These are phyloP conservation scores for Solanum commersonii DNA, from an alignment of 257 asterid species.

Conservation along the genomic window DNA sequence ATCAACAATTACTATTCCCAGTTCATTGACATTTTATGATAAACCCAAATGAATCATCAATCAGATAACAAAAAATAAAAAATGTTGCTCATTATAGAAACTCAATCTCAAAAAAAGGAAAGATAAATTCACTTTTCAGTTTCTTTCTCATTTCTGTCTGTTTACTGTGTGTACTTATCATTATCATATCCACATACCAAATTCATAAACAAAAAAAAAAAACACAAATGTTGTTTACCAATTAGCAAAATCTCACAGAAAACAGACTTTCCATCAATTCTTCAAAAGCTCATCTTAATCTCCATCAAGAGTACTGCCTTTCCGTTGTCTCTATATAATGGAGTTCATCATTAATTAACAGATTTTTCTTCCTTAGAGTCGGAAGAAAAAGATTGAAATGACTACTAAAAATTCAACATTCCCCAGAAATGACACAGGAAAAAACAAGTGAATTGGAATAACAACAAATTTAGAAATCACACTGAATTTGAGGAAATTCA, in stretches of 20 bases:
- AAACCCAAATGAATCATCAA: not conserved
- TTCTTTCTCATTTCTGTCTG: not conserved
- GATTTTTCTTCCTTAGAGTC: not conserved
- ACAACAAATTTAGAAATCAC: slow-evolving; percentile 18
- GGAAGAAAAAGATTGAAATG: not conserved
- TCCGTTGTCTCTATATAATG: not conserved
- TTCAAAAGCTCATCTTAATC: not conserved
- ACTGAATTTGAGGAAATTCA: slow-evolving; percentile 24
- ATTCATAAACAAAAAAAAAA: not conserved
- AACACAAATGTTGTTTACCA: not conserved
- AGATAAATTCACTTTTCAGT: not conserved
- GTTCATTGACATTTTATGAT: not conserved
- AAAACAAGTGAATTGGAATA: slow-evolving; percentile 1
- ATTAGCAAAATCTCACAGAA: not conserved
- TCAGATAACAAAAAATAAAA: not conserved
- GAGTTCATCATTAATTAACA: not conserved
- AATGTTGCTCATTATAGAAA: not conserved
- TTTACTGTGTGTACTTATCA: not conserved
- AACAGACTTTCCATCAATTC: not conserved
- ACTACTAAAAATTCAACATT: not conserved
- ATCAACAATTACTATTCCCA: not conserved
- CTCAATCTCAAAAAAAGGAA: not conserved
- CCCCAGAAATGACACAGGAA: not conserved
- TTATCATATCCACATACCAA: not conserved
- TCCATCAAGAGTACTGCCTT: not conserved